Conservation (phyloP, 2,329 filamentous ascomycete species). For the Cladophialophora exuberans region DNA sequence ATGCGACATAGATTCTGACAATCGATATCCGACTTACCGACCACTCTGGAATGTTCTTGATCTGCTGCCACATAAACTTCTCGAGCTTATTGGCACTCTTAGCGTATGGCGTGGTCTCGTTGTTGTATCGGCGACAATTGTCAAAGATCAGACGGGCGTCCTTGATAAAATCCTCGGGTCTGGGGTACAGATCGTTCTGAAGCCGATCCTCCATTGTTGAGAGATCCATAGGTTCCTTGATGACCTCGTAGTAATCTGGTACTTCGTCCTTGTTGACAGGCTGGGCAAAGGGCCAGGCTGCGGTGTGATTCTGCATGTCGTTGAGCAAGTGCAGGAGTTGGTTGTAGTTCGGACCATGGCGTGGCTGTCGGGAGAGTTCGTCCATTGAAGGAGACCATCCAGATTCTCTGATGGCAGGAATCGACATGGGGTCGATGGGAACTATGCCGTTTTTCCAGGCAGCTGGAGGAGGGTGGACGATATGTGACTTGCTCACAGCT, state of each 20-base stretch:
- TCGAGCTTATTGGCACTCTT: conserved; percentile 93
- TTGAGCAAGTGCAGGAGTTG: conserved; percentile 90
- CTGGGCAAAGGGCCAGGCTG: conserved; percentile 91
- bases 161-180: conserved; percentile 87
- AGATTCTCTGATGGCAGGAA: conserved; percentile 85
- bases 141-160: conserved; percentile 89
- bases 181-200: conserved; percentile 88
- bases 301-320: conserved; percentile 90
- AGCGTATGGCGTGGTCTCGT: conserved; percentile 90
- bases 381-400: conserved; percentile 99
- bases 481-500: conserved; percentile 84
- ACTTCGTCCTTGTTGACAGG: conserved; percentile 96
- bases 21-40: conserved; percentile 55
- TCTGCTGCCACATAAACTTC: conserved; percentile 93
- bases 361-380: conserved; percentile 88
- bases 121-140: conserved; percentile 96
- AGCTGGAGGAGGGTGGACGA: conserved; percentile 80
- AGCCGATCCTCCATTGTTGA: conserved; percentile 95
- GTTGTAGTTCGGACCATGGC: conserved; percentile 95
- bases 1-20: too few species aligned
- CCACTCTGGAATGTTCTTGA: conserved; percentile 93
- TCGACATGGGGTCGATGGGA: conserved; percentile 81
- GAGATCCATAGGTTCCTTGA: conserved; percentile 96
- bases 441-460: conserved; percentile 78
- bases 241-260: conserved; percentile 98